These are phyloP conservation scores for Scheffersomyces stipitis DNA, from an alignment of 805 yeast species.

Conservation along the genomic window DNA sequence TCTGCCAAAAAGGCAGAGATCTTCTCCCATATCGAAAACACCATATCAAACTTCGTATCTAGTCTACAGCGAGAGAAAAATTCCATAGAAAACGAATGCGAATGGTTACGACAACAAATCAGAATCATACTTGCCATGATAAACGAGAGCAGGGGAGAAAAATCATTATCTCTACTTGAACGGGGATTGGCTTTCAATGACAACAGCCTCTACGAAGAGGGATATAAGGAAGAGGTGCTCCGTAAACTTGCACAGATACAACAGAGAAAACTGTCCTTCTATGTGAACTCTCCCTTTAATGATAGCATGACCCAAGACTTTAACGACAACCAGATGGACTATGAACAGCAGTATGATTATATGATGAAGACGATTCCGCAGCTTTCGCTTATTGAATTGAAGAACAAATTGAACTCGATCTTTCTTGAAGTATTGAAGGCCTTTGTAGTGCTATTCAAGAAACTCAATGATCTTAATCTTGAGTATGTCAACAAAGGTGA, in stretches of 20 bases:
- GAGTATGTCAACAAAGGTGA: conserved; percentile 29
- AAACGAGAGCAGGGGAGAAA: conserved; percentile 33
- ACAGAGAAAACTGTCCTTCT: conserved; percentile 12
- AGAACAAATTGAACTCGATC: conserved; percentile 30
- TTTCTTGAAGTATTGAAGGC: conserved; percentile 35
- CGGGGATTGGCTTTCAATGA: conserved; percentile 36
- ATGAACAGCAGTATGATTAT: conserved; percentile 25
- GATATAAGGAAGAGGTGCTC: conserved; percentile 27
- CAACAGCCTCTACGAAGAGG: conserved; percentile 22
- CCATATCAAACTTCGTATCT: conserved; percentile 42
- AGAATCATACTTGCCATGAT: conserved; percentile 40
- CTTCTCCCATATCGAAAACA: conserved; percentile 48
- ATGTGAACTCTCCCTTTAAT: conserved; percentile 23
- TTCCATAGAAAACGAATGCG: conserved; percentile 42
- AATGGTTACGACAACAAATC: conserved; percentile 46
- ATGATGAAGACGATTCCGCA: conserved; percentile 24
- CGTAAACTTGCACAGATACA: conserved; percentile 13
- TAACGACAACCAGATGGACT: conserved; percentile 3
- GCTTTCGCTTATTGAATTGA: conserved; percentile 31
- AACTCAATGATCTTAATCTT: conserved; percentile 27
- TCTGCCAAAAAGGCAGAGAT: conserved; percentile 48
- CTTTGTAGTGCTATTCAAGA: conserved; percentile 30
- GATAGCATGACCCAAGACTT: conserved; percentile 10
- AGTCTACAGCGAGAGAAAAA: conserved; percentile 36
- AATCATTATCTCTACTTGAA: conserved; percentile 16